Percentiles rank a stretch among this genome's conserved stretches.
These are phyloP conservation scores for Fusarium tuaranense DNA, from an alignment of 2,329 filamentous ascomycete genomes.

Conservation along the genomic window DNA sequence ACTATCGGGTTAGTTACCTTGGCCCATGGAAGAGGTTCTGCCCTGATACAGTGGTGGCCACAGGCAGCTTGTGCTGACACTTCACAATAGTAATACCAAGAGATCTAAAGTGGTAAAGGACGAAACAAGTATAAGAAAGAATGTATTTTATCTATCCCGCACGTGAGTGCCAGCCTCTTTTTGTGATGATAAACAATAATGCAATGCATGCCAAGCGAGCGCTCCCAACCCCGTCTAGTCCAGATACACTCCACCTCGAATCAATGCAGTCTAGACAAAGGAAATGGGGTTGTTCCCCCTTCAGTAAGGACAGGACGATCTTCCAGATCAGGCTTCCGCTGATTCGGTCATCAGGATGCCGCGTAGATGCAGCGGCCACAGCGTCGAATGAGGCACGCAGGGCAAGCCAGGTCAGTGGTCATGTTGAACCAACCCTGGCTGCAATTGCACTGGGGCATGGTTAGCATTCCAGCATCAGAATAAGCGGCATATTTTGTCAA, in stretches of 20 bases:
- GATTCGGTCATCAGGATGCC: not conserved
- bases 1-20: not conserved
- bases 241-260: not conserved
- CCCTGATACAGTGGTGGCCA: not conserved
- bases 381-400: conserved; percentile 11
- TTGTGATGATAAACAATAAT: not conserved
- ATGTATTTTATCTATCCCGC: not conserved
- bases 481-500: accelerated
- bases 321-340: not conserved
- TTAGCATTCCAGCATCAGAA: not conserved
- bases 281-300: not conserved
- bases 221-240: not conserved
- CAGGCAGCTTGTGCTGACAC: not conserved
- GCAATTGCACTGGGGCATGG: too few species aligned
- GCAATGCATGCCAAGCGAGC: not conserved
- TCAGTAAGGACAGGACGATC: not conserved
- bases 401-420: not conserved
- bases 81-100: not conserved
- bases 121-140: not conserved
- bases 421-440: not conserved
- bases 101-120: not conserved
- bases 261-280: not conserved
- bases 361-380: conserved; percentile 40
- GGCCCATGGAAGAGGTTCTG: not conserved
- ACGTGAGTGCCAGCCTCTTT: not conserved